Base-by-base conservation (phyloP, 2,329 filamentous ascomycete species). In the Apiospora kogelbergensis region DNA sequence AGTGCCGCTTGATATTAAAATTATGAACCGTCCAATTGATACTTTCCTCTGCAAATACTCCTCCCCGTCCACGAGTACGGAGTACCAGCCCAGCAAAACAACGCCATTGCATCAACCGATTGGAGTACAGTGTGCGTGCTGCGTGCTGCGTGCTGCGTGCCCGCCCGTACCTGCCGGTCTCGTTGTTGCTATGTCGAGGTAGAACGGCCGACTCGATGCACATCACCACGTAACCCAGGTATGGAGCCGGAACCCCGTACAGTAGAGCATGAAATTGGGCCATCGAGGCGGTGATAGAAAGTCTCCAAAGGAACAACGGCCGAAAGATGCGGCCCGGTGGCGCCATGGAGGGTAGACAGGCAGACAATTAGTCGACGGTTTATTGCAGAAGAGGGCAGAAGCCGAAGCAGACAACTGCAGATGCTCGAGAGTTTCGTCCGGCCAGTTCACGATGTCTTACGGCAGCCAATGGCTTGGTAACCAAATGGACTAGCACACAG, bases 1-100 rank as follows among this genome's bases (percentile, higher is more conserved):
- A 92, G 81, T 88, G 86, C 87, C 80, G 82, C 83, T 86, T 84
- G 83, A 85, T 83, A 84, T 85, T 86, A 84, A 84, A 84, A 80
- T 81, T 65, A 60, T 37, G 63, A 65, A 65, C 63, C 63, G 63
- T 65, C 41, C 63, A 41, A 65, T 65, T 60, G 53, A 60, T 60
- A 60, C 53, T 60, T 37, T 60, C 15, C 53, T 60, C 20, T 60
- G 53, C 53, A n/a, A 37, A n/a, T 0, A n/a, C 53, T 60, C 53
- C n/a, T n/a, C n/a, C n/a, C 30, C 53, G 30, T 60, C 53, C 33
- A 37, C 11, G 30, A 57, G 48, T 53, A 20, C 46, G 22, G 48
- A 60, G 26, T 37, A 42, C 40, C 17, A 42, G 20, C 17, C 53
- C 53, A 60, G 30, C 17, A 60, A 10, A 48, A 37, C 1, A 60